Evolutionary conservation across 2,329 filamentous ascomycete genomes (phyloP), one percentile per base, ranked within the genome.

Genomic region (Fonsecaea erecta): DNA sequence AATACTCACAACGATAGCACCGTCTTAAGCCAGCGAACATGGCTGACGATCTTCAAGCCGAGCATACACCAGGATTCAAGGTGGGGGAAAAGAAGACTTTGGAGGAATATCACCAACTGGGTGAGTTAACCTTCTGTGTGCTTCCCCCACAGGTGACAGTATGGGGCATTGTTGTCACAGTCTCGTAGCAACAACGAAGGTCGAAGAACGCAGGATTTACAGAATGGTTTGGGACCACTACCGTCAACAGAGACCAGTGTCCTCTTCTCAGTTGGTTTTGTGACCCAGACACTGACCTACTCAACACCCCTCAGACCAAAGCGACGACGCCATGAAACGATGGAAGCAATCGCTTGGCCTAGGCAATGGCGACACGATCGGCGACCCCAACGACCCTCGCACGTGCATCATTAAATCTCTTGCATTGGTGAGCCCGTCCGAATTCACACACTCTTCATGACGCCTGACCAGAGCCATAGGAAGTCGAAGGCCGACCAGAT

Each of bases 71-170:
- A 82, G 94, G 94, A 77, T 98, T 97, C 89, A 97, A 96, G 88
- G 90, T 97, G 77, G 93, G 92, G 72, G 92, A 97, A 87, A 97
- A 97, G 89, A 97, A 98, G 87, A 96, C 92, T 73, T 85, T 99
- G 76, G 91, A 94, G 70, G 91, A 97, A 80, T 97, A 97, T 82
- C 86, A 94, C 76, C 85, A 97, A 79, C 90, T 99, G 81, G 95
- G 93, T 96, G 84, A 76, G 91, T 84, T 14, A 11, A 46, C 40
- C 43, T 48, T n/a, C 18, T 24, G 43, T 48, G 18, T 24, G 21
- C 43, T 18, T 21, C 40, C 18, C 5, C 40, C 7, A 46, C n/a
- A 11, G 21, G 40, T 18, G 40, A 7, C 40, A 21, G 40, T 4
- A 37, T 37, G 35, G 35, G 4, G 3, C 7, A 18, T 21, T 9